Conservation (phyloP, 164 flowering plant species). For the Tetracentron sinense region DNA sequence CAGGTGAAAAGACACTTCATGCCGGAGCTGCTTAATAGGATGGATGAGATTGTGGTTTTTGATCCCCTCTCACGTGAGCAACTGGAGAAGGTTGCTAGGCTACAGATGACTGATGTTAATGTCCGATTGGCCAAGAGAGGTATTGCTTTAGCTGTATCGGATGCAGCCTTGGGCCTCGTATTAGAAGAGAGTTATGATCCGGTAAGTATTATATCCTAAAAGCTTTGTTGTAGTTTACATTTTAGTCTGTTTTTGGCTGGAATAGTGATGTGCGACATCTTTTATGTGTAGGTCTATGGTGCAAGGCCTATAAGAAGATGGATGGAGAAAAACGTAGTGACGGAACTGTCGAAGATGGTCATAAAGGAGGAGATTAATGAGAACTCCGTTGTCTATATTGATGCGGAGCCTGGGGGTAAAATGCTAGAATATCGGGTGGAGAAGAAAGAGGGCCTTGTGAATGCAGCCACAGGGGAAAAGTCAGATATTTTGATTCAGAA, state of each 20-base stretch:
- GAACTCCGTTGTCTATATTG: conserved; percentile 82
- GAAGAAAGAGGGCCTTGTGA: conserved; percentile 54
- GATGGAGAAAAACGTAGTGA: conserved; percentile 86
- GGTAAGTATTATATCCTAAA: conserved; percentile 31
- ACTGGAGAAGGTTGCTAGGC: conserved; percentile 64
- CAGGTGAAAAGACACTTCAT: conserved; percentile 77
- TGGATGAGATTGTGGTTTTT: conserved; percentile 86
- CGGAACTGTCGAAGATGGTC: conserved; percentile 77
- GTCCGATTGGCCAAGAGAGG: conserved; percentile 80
- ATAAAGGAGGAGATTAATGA: conserved; percentile 75
- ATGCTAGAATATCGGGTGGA: conserved; percentile 32
- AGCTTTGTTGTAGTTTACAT: background rate
- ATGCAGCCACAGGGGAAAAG: conserved; percentile 51
- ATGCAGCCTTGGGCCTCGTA: conserved; percentile 71
- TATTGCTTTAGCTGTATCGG: conserved; percentile 72
- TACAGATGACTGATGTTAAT: conserved; percentile 83
- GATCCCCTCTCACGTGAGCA: conserved; percentile 85
- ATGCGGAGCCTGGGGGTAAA: conserved; percentile 34
- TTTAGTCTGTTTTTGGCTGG: background rate
- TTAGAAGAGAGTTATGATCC: conserved; percentile 80
- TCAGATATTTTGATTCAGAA: conserved; percentile 51
- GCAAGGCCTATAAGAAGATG: conserved; percentile 92
- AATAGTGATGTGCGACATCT: background rate
- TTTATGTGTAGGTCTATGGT: conserved; percentile 57
- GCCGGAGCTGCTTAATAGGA: conserved; percentile 78